Percentiles rank a stretch among this genome's conserved stretches.
phyloP scores from a whole-genome alignment of 176 grass and related monocot genomes.

The Avena sativa region DNA sequence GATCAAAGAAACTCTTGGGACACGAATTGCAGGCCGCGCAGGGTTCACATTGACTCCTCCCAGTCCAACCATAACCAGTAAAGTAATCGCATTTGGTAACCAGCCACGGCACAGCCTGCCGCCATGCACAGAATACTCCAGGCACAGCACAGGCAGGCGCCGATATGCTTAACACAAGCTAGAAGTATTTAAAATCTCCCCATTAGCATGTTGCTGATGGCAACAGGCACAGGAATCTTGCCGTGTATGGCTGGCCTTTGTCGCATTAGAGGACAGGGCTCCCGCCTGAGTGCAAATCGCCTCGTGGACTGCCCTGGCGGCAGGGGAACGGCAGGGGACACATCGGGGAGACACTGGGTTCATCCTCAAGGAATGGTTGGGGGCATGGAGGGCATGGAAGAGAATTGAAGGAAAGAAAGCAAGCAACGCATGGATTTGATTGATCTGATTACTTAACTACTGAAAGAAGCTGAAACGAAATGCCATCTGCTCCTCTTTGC shows the following conservation, averaged over 20 bases:
- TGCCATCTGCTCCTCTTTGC: slow-evolving; percentile 15
- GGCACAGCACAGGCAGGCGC: neutral
- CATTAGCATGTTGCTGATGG: neutral
- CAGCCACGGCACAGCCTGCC: neutral
- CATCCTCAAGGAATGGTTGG: slow-evolving; percentile 7
- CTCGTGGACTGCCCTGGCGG: neutral
- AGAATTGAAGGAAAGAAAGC: neutral
- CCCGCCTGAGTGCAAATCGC: neutral
- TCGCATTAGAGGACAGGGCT: slow-evolving; percentile 29
- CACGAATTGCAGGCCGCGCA: neutral
- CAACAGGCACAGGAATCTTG: neutral
- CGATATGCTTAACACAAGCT: neutral
- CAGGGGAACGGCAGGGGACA: neutral
- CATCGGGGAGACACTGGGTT: neutral
- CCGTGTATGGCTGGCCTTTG: slow-evolving; percentile 3
- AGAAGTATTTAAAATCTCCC: neutral
- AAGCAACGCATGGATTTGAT: slow-evolving; percentile 11
- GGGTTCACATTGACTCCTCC: slow-evolving; percentile 36
- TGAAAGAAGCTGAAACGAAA: slow-evolving; percentile 17
- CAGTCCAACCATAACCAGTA: neutral
- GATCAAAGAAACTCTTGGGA: neutral
- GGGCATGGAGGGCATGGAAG: neutral
- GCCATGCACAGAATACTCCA: slow-evolving; percentile 28
- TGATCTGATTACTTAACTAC: slow-evolving; percentile 3
- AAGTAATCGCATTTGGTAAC: neutral